Evolutionary conservation across 129 eudicot species (phyloP).

Genomic region (Helichrysum umbraculigerum): DNA sequence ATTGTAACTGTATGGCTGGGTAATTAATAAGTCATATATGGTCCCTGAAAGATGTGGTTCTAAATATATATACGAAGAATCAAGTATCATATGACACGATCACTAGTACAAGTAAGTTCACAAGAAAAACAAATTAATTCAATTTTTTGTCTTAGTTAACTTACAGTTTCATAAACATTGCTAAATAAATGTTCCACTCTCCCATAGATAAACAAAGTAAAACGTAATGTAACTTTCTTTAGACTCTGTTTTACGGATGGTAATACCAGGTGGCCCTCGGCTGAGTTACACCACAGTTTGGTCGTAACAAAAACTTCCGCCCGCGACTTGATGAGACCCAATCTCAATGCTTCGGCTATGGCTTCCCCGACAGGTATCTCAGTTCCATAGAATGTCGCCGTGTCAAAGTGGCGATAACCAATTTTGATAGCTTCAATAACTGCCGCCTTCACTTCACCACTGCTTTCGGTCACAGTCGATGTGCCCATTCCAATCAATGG

Average conservation of each 20-base stretch:
- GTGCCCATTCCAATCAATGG: background rate
- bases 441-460: background rate
- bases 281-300: slow-evolving; percentile 39
- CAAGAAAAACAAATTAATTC: background rate
- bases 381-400: slow-evolving; percentile 22
- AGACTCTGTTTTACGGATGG: slow-evolving; percentile 39
- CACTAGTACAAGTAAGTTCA: background rate
- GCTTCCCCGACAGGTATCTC: slow-evolving; percentile 25
- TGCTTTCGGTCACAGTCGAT: background rate
- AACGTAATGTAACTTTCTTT: background rate
- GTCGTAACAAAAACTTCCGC: slow-evolving; percentile 39
- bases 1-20: background rate
- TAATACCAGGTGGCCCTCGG: slow-evolving; percentile 38
- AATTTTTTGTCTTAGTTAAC: background rate
- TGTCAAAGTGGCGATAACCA: slow-evolving; percentile 40
- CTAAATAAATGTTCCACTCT: background rate
- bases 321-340: slow-evolving; percentile 22
- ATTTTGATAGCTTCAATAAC: slow-evolving; percentile 24
- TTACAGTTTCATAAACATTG: background rate
- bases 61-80: background rate
- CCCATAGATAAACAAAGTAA: background rate
- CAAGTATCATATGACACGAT: background rate
- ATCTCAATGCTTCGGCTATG: slow-evolving; percentile 20
- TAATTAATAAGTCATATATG: background rate
- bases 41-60: background rate